These are phyloP conservation scores for Dothistroma pini DNA, from an alignment of 2,329 filamentous ascomycete genomes.

Conservation along the genomic window DNA sequence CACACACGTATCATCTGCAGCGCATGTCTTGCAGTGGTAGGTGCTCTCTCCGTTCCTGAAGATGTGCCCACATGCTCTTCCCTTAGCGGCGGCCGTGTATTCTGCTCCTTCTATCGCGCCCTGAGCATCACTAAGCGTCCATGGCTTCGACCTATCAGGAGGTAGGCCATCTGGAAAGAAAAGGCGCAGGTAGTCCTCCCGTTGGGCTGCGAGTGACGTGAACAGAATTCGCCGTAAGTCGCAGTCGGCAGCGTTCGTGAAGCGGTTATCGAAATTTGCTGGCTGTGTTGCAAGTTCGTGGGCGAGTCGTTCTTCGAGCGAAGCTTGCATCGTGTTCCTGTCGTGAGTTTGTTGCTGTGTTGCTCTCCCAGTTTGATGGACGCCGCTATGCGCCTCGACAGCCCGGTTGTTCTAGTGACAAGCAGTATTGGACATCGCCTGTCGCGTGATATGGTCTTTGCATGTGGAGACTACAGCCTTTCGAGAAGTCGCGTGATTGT, in stretches of 20 bases:
- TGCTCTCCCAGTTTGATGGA: background rate
- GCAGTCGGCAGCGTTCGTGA: slow-evolving; percentile 64
- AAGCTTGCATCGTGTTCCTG: slow-evolving; percentile 16
- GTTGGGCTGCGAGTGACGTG: slow-evolving; percentile 75
- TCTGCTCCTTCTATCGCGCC: slow-evolving; percentile 91
- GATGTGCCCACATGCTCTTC: slow-evolving; percentile 94
- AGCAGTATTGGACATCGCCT: background rate
- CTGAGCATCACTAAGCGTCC: slow-evolving; percentile 83
- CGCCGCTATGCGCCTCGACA: background rate
- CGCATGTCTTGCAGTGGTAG: slow-evolving; percentile 92
- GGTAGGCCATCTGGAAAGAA: slow-evolving; percentile 72
- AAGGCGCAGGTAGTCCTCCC: slow-evolving; percentile 67
- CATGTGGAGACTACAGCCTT: background rate
- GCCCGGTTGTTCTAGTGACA: background rate
- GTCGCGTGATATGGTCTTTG: background rate
- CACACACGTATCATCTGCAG: slow-evolving; percentile 90
- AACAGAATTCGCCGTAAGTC: slow-evolving; percentile 79
- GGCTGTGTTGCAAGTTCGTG: slow-evolving; percentile 77
- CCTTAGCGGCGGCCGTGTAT: slow-evolving; percentile 85
- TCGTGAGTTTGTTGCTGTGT: slow-evolving; percentile 1
- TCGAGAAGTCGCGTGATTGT: background rate
- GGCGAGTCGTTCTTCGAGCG: slow-evolving; percentile 70
- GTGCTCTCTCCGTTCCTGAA: slow-evolving; percentile 92
- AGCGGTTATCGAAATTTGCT: slow-evolving; percentile 68
- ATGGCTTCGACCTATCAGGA: slow-evolving; percentile 35